A percentile compares a stretch with the other conserved stretches of the same genome.
Evolutionary conservation across 441 rosid genomes (phyloP).

Genomic region (Geranium incanum): DNA sequence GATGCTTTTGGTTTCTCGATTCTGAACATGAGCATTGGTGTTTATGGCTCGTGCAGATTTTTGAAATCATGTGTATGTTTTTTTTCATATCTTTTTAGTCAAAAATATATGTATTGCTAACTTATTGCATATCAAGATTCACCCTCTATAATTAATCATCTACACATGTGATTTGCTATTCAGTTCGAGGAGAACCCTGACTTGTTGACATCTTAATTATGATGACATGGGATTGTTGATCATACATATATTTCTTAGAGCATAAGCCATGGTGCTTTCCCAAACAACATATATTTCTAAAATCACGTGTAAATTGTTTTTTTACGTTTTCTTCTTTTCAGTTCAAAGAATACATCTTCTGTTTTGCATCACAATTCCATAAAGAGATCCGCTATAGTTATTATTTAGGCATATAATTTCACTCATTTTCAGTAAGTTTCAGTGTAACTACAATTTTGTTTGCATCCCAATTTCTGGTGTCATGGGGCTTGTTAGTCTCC

Average conservation of each 20-base stretch:
- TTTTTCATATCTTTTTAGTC: background rate
- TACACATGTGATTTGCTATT: background rate
- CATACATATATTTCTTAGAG: background rate
- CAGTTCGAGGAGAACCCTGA: background rate
- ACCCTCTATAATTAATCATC: background rate
- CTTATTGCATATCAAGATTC: slow-evolving; percentile 12
- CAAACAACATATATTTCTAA: background rate
- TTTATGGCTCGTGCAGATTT: background rate
- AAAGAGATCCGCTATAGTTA: background rate
- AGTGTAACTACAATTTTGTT: background rate
- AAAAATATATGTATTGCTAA: slow-evolving; percentile 8
- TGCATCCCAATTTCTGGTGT: slow-evolving; percentile 5
- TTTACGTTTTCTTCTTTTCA: background rate
- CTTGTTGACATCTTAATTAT: background rate
- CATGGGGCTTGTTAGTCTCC: background rate
- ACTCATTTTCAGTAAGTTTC: slow-evolving; percentile 6
- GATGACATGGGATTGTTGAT: background rate
- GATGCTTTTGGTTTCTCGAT: background rate
- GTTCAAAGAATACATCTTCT: background rate
- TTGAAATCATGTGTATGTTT: background rate
- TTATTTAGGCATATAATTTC: slow-evolving; percentile 1
- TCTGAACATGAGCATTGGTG: background rate
- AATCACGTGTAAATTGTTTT: background rate
- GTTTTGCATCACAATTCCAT: background rate
- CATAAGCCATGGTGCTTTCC: background rate